Evolutionary conservation across 345 rosid genomes (phyloP).

Genomic region (Populus nigra): DNA sequence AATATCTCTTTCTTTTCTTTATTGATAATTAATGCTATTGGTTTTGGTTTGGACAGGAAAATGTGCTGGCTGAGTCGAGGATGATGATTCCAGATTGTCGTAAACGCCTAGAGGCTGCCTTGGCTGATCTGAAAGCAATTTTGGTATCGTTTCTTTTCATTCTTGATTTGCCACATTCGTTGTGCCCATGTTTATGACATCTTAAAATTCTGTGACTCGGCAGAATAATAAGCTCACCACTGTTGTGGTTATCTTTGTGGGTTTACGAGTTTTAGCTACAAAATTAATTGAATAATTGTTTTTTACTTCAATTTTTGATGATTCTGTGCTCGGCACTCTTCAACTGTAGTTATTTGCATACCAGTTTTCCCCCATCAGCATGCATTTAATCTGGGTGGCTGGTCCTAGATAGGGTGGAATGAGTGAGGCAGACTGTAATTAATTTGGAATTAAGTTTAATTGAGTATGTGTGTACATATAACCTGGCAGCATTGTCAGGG

Average conservation of each 20-base stretch:
- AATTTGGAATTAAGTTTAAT: background rate
- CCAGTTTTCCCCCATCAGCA: too few species aligned
- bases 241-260: background rate
- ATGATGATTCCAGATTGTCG: constrained; percentile 96
- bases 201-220: background rate
- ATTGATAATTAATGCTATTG: too few species aligned
- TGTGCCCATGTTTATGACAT: background rate
- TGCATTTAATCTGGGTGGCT: background rate
- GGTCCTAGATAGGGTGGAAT: background rate
- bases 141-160: constrained; percentile 46
- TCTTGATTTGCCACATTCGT: background rate
- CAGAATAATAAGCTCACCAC: background rate
- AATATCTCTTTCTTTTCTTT: too few species aligned
- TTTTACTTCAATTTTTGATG: too few species aligned
- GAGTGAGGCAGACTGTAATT: background rate
- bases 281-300: too few species aligned
- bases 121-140: constrained; percentile 67
- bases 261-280: background rate
- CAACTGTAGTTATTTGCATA: too few species aligned
- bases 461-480: background rate
- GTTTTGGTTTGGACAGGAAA: constrained; percentile 53
- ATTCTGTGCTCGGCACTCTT: too few species aligned
- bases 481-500: background rate
- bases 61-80: constrained; percentile 93
- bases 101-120: constrained; percentile 78